Evolutionary conservation across 2,329 filamentous ascomycete species (phyloP), one percentile per base, ranked within the genome.

Genomic region (Alternaria angustiovoidea): DNA sequence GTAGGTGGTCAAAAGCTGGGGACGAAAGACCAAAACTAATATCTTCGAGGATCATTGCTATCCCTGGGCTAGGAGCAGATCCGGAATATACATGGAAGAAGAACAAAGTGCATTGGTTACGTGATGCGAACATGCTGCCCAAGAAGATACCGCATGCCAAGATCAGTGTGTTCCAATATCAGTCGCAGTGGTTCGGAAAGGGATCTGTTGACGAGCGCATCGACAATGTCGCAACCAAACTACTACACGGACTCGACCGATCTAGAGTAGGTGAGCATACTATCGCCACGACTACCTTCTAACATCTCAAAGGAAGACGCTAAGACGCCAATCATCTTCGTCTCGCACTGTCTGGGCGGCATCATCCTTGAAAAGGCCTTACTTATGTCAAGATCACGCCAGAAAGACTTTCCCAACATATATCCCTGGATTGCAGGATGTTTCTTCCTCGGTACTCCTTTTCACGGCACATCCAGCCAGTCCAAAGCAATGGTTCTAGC

Each of bases 161-260:
- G 41, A 76, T 76, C 30, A 72, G 73, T 44, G 62, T 69, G 4
- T 74, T 72, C 54, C 61, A 66, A 22, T 76, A 76, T 52, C 63
- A 71, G 43, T 68, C 62, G 7, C 70, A 75, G 53, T 75, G 75
- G 68, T 71, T 74, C 53, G 72, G 71, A n/a, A 68, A 64, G 36
- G 69, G 65, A 30, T 63, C 71, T 4, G 64, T 75, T 16, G 66
- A 73, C 11, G 68, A 75, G 46, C 58, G 66, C n/a, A 60, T 76
- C n/a, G 66, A 70, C 7, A 67, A 64, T 47, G 64, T 75, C 1
- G 73, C 71, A 6, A 59, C 65, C 51, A 64, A 72, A 38, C 48
- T 77, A n/a, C 49, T 75, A 34, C 51, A 57, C 7, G 46, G 43
- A n/a, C 60, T 75, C 14, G 57, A 65, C 42, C 58, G 60, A 9